These are phyloP conservation scores for Acanthamoeba healyi DNA, from an alignment of 208 protist species.

Conservation along the genomic window DNA sequence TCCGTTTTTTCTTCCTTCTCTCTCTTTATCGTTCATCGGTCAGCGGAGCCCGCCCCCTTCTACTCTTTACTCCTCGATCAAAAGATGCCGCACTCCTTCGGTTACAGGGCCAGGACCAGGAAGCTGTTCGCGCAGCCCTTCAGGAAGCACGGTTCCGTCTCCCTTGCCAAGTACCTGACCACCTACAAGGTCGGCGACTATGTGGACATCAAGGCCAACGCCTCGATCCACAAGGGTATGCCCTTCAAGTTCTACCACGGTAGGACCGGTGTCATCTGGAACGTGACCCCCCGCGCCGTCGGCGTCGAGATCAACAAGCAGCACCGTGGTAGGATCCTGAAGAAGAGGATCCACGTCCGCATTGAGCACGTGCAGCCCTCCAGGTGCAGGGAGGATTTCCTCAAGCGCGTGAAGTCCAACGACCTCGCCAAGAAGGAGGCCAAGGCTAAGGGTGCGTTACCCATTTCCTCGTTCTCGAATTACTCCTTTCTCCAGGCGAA, in stretches of 20 bases:
- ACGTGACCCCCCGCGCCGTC: slow-evolving; percentile 98
- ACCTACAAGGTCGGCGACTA: slow-evolving; percentile 98
- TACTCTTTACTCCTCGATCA: slow-evolving; percentile 7
- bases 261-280: slow-evolving; percentile 99
- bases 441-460: slow-evolving; percentile 18
- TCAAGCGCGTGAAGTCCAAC: slow-evolving; percentile 86
- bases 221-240: slow-evolving; percentile 99
- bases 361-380: slow-evolving; percentile 98
- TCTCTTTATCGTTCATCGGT: slow-evolving; percentile 67
- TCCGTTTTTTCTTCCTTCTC: slow-evolving; percentile 60
- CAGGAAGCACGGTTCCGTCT: slow-evolving; percentile 95
- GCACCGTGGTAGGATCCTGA: slow-evolving; percentile 97
- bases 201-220: slow-evolving; percentile 99
- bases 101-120: slow-evolving; percentile 98
- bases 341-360: slow-evolving; percentile 99
- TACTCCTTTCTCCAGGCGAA: not conserved
- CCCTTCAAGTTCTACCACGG: slow-evolving; percentile 99
- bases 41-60: not conserved
- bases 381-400: slow-evolving; percentile 92
- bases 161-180: slow-evolving; percentile 97
- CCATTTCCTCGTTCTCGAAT: not conserved
- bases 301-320: slow-evolving; percentile 99
- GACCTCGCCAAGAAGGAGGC: slow-evolving; percentile 76
- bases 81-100: slow-evolving; percentile 96
- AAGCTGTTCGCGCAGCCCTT: slow-evolving; percentile 98